These are phyloP conservation scores for Knoxia roxburghii DNA, from an alignment of 257 asterid species.

Conservation along the genomic window DNA sequence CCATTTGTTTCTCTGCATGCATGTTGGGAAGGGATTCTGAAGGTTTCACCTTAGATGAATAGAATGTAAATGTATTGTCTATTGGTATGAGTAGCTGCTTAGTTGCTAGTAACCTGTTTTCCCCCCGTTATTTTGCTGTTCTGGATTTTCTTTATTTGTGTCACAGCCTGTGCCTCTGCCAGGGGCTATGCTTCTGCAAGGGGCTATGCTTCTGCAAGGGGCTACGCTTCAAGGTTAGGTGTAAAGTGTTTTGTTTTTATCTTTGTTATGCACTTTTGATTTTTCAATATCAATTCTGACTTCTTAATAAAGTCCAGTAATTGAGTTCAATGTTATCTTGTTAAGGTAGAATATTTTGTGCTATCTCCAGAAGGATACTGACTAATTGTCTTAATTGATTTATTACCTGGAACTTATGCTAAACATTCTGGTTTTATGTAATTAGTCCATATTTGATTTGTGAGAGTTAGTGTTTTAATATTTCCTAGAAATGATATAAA, in stretches of 20 bases:
- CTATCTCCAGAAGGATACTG: neutral
- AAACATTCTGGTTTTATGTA: neutral
- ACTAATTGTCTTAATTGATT: neutral
- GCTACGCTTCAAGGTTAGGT: neutral
- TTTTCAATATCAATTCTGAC: neutral
- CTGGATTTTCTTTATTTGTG: neutral
- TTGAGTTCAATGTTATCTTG: neutral
- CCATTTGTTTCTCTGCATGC: no score
- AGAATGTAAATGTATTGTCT: neutral
- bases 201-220: no score
- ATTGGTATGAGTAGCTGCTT: neutral
- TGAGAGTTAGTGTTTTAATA: neutral
- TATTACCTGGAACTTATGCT: neutral
- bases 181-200: no score
- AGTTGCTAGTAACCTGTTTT: neutral
- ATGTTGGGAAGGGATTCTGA: no score
- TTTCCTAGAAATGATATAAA: constrained; percentile 2
- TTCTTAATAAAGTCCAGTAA: neutral
- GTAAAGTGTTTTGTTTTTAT: neutral
- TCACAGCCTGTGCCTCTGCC: neutral
- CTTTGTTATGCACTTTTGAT: neutral
- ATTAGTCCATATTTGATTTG: neutral
- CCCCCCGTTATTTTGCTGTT: no score
- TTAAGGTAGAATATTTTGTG: neutral
- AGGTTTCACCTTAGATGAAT: neutral